Base-by-base conservation (phyloP, 2,329 filamentous ascomycete species). In the Talaromyces sp. region DNA sequence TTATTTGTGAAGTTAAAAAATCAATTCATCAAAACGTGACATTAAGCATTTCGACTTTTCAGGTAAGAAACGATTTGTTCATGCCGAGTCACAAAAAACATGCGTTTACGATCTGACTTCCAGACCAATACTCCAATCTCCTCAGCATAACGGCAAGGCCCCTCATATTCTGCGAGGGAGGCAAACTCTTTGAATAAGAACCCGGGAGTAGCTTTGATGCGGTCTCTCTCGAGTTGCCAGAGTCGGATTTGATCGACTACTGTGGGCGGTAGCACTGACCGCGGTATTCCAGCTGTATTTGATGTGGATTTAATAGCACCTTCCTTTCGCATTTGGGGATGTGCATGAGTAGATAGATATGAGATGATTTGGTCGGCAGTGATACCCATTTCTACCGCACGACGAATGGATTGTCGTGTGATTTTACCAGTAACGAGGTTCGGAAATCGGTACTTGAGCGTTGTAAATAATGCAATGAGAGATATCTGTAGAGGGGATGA, bases 161-260 rank as follows among this genome's bases (percentile, higher is more conserved):
- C 77, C 65, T 82, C 79, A 62, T 82, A 95, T 66, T 86, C 86
- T 4, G 87, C 84, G 11, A 92, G 86, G 52, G 84, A 88, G 50
- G 88, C 87, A 73, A 98, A 97, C 68, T 98, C 94, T 73, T 90
- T 90, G 82, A 99, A 96, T 33, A 98, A 77, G 75, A 92, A 98
- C 0, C 95, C 95, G 0, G 85, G 82, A 5, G 88, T 92, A 1
- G 91, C 88, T 76, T 90, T 91, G 86, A 99, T 96, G 60, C 95
- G 87, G 81, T 99, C 95, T 69, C 94, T 93, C 78, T 99, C 95
- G 61, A 98, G 88, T 81, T 99, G 94, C 95, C 95, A 99, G 22
- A 99, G 86, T 2, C 93, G 86, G 72, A 99, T 97, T 82, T 99
- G 95, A 78, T 99, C 95, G 68, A 97, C 92, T 16, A 99, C 95